A percentile compares a stretch with the other conserved stretches of the same genome.
These are phyloP conservation scores for Chalaropsis ovoidea DNA, from an alignment of 2,329 filamentous ascomycete genomes.

Conservation along the genomic window DNA sequence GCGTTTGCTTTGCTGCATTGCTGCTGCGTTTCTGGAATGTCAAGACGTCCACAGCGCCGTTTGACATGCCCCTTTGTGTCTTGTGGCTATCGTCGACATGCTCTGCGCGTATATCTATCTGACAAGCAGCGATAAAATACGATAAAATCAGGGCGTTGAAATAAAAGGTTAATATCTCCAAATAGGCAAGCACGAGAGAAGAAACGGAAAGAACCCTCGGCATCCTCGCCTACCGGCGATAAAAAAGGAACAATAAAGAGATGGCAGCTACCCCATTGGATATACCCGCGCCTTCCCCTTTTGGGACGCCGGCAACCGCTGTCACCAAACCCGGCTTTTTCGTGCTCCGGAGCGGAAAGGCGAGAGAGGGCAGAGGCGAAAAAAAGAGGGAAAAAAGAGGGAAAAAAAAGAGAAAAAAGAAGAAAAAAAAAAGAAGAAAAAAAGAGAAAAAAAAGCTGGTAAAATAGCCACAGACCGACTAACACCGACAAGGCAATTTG, in stretches of 20 bases:
- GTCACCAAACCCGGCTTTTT: not conserved
- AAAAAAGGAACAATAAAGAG: too few species aligned
- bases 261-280: not conserved
- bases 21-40: too few species aligned
- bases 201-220: slow-evolving; percentile 12
- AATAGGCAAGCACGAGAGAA: not conserved
- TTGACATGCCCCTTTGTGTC: too few species aligned
- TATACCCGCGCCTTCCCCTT: not conserved
- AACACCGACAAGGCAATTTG: not conserved
- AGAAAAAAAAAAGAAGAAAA: not conserved
- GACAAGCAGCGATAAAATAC: not conserved
- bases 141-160: not conserved
- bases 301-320: not conserved
- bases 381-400: not conserved
- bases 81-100: not conserved
- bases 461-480: not conserved
- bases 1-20: too few species aligned
- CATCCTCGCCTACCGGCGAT: not conserved
- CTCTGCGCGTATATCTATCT: not conserved
- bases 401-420: not conserved
- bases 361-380: not conserved
- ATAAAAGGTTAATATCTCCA: not conserved
- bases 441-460: not conserved
- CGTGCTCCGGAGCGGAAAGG: not conserved
- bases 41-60: too few species aligned